Percentiles rank a stretch among this genome's conserved stretches.
phyloP scores from a whole-genome alignment of 1,284 basidiomycete species.

The Dichomitus squalens region DNA sequence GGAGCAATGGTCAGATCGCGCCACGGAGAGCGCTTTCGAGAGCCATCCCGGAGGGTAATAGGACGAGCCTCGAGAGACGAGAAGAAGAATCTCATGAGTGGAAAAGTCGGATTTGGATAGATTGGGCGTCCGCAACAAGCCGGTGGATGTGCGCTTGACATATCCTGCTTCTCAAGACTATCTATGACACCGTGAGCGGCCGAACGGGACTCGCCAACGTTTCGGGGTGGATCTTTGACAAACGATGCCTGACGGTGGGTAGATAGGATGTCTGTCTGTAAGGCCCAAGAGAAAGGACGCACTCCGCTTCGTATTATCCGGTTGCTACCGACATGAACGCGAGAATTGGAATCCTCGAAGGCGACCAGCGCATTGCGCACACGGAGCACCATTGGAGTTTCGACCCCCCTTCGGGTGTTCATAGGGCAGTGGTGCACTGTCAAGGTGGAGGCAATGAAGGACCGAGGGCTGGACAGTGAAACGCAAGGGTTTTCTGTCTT shows the following conservation, averaged over 20 bases:
- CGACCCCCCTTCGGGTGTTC: background rate
- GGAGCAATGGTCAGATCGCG: background rate
- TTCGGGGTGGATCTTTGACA: background rate
- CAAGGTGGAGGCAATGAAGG: background rate
- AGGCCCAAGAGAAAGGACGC: background rate
- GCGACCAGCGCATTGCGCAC: background rate
- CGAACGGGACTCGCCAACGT: background rate
- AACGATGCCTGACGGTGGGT: background rate
- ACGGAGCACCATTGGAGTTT: background rate
- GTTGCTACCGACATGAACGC: background rate
- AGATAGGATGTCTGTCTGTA: background rate
- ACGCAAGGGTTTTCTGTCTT: background rate
- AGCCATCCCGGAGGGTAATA: background rate
- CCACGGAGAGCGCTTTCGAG: background rate
- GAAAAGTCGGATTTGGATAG: background rate
- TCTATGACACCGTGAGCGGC: background rate
- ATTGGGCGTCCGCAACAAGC: background rate
- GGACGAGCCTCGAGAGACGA: background rate
- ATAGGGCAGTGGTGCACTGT: background rate
- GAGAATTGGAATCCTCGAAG: background rate
- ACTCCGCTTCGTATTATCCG: background rate
- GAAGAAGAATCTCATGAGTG: background rate
- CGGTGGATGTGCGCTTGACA: background rate
- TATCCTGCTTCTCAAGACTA: background rate
- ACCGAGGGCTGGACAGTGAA: too few relatives aligned